Conservation (phyloP, 176 grass and related monocot species). For the Aegilops tauschii region DNA sequence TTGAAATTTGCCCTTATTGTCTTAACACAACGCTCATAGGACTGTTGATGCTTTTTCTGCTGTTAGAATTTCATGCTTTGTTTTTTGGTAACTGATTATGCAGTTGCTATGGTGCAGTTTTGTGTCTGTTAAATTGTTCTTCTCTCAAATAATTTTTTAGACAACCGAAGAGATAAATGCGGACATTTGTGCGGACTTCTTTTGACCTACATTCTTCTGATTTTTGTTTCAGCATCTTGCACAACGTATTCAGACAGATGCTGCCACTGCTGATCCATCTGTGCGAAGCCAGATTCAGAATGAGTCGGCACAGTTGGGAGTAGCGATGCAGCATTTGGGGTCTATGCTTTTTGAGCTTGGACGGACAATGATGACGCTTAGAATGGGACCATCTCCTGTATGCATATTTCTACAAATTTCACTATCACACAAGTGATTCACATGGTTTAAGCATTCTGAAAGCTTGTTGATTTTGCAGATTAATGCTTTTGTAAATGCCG, state of each 20-base stretch:
- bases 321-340: constrained; percentile 87
- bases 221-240: constrained; percentile 56
- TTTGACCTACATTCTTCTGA: not conserved
- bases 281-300: constrained; percentile 70
- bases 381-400: constrained; percentile 78
- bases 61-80: not conserved
- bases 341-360: constrained; percentile 93
- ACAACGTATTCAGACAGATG: constrained; percentile 58
- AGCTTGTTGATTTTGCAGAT: constrained; percentile 46
- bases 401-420: constrained; percentile 18
- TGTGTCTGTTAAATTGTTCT: not conserved
- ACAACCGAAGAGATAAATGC: not conserved
- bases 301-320: constrained; percentile 71
- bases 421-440: not conserved
- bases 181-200: not conserved
- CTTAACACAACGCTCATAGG: not conserved
- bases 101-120: not conserved
- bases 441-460: not conserved
- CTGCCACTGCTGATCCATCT: constrained; percentile 44
- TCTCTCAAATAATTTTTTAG: not conserved
- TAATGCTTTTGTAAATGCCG: constrained; percentile 85
- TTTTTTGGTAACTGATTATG: not conserved
- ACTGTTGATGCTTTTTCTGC: not conserved
- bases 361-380: constrained; percentile 88
- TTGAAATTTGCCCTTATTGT: not conserved